Percentiles rank a stretch among this genome's conserved stretches.
These are phyloP conservation scores for Hibiscus syriacus DNA, from an alignment of 345 rosid genomes.

Conservation along the genomic window DNA sequence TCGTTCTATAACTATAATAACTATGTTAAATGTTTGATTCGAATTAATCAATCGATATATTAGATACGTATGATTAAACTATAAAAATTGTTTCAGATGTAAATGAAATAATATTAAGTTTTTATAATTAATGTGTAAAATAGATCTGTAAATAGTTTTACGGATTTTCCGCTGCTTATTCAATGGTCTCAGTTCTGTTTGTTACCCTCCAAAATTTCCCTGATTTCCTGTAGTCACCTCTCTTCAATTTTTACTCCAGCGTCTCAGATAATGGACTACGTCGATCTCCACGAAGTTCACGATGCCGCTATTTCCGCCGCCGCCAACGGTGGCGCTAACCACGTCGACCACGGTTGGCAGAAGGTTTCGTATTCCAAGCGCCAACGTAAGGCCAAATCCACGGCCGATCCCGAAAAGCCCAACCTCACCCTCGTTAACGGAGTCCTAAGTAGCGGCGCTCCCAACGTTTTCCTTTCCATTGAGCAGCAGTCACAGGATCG, in stretches of 20 bases:
- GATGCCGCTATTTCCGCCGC: too few species aligned
- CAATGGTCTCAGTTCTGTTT: background rate
- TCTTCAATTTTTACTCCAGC: background rate
- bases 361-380: conserved; percentile 65
- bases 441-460: conserved; percentile 18
- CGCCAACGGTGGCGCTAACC: conserved; percentile 6
- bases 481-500: conserved; percentile 59
- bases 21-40: too few species aligned
- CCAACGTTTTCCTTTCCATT: conserved; percentile 38
- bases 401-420: conserved; percentile 19
- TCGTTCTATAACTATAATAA: too few species aligned
- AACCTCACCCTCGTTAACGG: conserved; percentile 16
- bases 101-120: too few species aligned
- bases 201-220: background rate
- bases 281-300: conserved; percentile 18
- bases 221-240: background rate
- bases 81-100: too few species aligned
- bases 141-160: background rate
- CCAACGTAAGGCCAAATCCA: conserved; percentile 39
- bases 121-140: background rate
- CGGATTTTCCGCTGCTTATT: background rate
- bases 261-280: conserved; percentile 7
- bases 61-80: too few species aligned
- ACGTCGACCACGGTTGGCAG: conserved; percentile 62
- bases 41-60: too few species aligned